Percentiles rank a stretch among this genome's conserved stretches.
Conservation (phyloP, 2,329 filamentous ascomycete genomes). For the Periconia sp. region DNA sequence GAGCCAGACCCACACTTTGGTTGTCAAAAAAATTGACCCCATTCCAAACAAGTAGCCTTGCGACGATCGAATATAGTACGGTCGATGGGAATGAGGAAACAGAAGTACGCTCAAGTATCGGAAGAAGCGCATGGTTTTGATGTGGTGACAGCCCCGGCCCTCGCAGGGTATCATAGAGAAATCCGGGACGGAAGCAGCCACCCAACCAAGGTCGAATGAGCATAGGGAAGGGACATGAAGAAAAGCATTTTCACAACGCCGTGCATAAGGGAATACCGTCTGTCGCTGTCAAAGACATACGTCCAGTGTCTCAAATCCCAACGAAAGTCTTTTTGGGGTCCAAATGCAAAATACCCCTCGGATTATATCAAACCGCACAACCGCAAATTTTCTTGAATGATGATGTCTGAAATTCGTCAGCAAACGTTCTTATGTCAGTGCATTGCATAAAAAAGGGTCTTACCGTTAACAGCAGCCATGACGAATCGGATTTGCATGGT, state of each 20-base stretch:
- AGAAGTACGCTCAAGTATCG: conserved; percentile 2
- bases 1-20: not conserved
- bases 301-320: conserved; percentile 38
- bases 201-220: conserved; percentile 26
- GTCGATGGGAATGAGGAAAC: not conserved
- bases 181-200: conserved; percentile 32
- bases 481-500: conserved; percentile 99
- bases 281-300: conserved; percentile 40
- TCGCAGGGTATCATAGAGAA: conserved; percentile 40
- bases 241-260: conserved; percentile 42
- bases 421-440: not conserved
- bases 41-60: conserved; percentile 4
- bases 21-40: not conserved
- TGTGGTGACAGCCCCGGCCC: conserved; percentile 18
- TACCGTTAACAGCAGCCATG: conserved; percentile 99
- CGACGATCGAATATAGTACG: conserved; percentile 4
- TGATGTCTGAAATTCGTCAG: conserved; percentile 77
- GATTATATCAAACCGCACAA: conserved; percentile 92
- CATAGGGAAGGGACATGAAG: conserved; percentile 21
- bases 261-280: conserved; percentile 33
- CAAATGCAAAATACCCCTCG: conserved; percentile 18
- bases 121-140: conserved; percentile 14
- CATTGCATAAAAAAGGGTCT: conserved; percentile 28
- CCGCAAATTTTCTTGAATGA: conserved; percentile 98
- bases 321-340: conserved; percentile 27